Evolutionary conservation across 164 flowering plant genomes (phyloP), one percentile per base, ranked within the genome.

Genomic region (Piper longum): DNA sequence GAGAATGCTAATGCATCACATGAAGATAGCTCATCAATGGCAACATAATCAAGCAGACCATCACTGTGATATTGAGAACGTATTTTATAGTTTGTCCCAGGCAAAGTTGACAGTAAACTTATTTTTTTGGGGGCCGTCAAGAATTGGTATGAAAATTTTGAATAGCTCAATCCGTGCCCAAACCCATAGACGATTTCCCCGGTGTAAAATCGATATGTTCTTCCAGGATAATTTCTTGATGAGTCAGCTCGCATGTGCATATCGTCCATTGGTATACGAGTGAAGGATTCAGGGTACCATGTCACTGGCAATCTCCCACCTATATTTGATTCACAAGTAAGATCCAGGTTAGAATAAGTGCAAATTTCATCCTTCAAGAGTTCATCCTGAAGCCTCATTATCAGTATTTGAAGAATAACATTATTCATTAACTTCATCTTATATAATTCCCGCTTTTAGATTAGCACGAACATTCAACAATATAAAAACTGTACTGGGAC

Each of bases 251-350:
- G 70, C 98, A 93, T 89, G 74, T 72, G 75, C 98, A 93, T 93
- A 67, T 89, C 82, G 56, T 69, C 83, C 99, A 93, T 93, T 5
- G 95, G 85, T 12, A 88, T 79, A 18, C 62, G 70, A 58, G 89
- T 84, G 75, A 81, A 90, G 60, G 96, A 79, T 64, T 93, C 92
- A 0, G 92, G 96, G 76, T 93, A 90, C 99, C 99, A 93, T 42
- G 99, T 93, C 75, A 93, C 64, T 3, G 97, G 89, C 41, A 93
- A 75, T 70, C 87, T 80, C 72, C 99, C 99, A 71, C 95, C 96
- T 92, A 81, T 5, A 48, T 26, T 26, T 26, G 11, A 5, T 5
- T 48, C 7, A 9, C 12, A 48, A 48, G 14, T 0, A 5, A 9
- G 14, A 48, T 5, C 9, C 1, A 3, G 14, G 14, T 5, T 9